A percentile compares a stretch with the other conserved stretches of the same genome.
Conservation (phyloP, 768 basidiomycete species). For the Rhizopogon vinicolor region DNA sequence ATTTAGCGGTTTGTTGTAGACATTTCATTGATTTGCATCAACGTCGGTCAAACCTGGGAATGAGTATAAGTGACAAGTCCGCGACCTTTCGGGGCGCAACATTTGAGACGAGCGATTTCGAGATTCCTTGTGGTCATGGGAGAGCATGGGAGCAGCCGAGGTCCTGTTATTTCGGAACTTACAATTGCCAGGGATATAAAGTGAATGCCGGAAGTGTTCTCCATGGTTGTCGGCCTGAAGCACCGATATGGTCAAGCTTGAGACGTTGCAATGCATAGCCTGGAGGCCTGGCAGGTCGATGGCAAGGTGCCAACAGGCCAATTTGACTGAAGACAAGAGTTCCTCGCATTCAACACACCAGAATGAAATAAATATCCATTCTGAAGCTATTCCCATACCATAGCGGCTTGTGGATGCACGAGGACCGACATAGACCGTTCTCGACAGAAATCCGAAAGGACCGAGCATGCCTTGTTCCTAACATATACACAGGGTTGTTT, state of each 20-base stretch:
- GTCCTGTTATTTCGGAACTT: background rate
- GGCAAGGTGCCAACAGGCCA: background rate
- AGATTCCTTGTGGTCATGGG: too few species aligned
- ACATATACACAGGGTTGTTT: background rate
- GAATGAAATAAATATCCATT: too few species aligned
- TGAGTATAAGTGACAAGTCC: too few species aligned
- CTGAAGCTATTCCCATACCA: background rate
- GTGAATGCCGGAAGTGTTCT: background rate
- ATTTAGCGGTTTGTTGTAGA: too few species aligned
- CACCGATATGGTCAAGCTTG: background rate
- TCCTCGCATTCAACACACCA: background rate
- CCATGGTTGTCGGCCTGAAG: background rate
- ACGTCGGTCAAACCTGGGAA: too few species aligned
- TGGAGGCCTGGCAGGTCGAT: background rate
- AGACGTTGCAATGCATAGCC: background rate
- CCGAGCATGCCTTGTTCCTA: background rate
- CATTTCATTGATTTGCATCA: too few species aligned
- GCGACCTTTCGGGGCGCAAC: too few species aligned
- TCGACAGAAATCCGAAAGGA: background rate
- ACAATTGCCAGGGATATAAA: background rate
- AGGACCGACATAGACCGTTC: background rate
- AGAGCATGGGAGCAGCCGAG: too few species aligned
- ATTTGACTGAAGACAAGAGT: background rate
- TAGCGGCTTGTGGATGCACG: background rate
- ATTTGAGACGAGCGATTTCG: too few species aligned